Evolutionary conservation across 148 eudicot genomes (phyloP), one percentile per base, ranked within the genome.

Genomic region (Talinum fruticosum): DNA sequence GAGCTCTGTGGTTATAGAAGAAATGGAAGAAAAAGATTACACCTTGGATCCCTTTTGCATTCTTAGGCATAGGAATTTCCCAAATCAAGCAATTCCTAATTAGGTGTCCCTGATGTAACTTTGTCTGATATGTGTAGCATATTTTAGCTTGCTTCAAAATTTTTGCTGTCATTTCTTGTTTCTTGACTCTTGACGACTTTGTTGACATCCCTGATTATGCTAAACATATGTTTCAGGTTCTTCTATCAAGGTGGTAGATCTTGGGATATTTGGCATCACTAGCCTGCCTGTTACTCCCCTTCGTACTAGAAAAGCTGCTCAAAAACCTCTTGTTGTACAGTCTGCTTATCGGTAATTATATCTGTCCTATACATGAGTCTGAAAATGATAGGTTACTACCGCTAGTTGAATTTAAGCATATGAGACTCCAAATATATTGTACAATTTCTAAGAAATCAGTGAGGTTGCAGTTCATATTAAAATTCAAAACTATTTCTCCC

Each of bases 341-440:
- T 94, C 97, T 61, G 53, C 87, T 15, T 87, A 90, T 80, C 85
- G 97, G 98, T 93, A 82, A 73, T 47, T 81, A 37, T 69, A 16
- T n/a, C 51, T 38, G 62, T 78, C 45, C 71, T 23, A 53, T 15
- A 21, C 37, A 18, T 53, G 34, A 19, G 45, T 21, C 21, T 69
- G 30, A 10, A 18, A 69, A 30, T 30, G 23, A 26, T 21, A 23
- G 69, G 47, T 13, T 45, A 37, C 45, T 32, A 33, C 18, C 19
- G 45, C 65, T 23, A 21, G 16, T 28, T 53, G 23, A 33, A 34
- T 21, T 76, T 6, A n/a, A 49, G 66, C 30, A 15, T 47, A 33
- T 54, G 62, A 54, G 1, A 4, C 23, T 21, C 62, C 4, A 23
- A 18, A 54, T 19, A n/a, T n/a, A 10, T 54, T 28, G 7, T 57